Evolutionary conservation across 75 land plant genomes (phyloP).

Genomic region (Sequoiadendron giganteum): DNA sequence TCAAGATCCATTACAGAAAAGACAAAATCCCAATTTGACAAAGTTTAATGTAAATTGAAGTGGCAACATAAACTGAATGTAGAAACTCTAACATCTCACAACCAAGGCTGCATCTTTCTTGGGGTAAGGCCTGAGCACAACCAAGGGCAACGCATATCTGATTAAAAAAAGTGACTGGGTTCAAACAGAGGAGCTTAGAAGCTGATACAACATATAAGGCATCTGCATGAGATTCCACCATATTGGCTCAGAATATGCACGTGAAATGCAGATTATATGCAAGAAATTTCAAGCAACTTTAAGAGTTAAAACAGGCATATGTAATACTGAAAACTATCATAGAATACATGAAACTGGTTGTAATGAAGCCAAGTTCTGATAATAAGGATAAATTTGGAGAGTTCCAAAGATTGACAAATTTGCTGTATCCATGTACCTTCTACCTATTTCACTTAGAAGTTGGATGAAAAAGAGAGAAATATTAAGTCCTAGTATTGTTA

Average conservation of each 20-base stretch:
- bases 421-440: neutral
- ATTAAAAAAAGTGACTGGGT: neutral
- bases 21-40: neutral
- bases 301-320: neutral
- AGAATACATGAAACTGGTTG: neutral
- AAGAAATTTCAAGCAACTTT: neutral
- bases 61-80: neutral
- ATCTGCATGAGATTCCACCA: neutral
- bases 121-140: neutral
- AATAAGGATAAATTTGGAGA: neutral
- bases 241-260: neutral
- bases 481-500: too few relatives aligned
- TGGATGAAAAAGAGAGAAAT: neutral
- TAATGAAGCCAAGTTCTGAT: neutral
- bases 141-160: neutral
- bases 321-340: neutral
- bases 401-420: neutral
- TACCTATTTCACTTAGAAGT: neutral
- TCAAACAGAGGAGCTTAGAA: neutral
- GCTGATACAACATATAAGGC: neutral
- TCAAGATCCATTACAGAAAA: neutral
- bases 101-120: neutral
- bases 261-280: neutral
- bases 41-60: neutral
- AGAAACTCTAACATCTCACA: neutral